Base-by-base conservation (phyloP, 805 yeast species). In the Zygosaccharomyces bisporus region DNA sequence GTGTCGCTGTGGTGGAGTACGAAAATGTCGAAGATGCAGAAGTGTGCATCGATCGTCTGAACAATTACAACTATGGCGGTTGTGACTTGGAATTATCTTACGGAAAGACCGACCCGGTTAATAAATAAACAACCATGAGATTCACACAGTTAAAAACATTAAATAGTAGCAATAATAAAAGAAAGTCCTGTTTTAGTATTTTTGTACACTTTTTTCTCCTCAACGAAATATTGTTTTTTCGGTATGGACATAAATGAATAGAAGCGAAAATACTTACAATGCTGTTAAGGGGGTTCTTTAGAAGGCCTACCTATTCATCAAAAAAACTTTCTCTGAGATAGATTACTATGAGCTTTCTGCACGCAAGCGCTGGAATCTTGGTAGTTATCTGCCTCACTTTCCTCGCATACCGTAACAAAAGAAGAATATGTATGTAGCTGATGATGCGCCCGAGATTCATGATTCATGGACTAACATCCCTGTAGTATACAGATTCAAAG, bases 1-100 rank as follows among this genome's bases (percentile, higher is more conserved):
- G 97, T 23, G 69, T 74, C 51, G 97, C 95, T n/a, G 89, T 88
- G 40, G 89, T 91, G 34, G 77, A 81, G 61, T 86, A 86, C 60
- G 82, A 76, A 47, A 71, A 73, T 44, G 74, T 71, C 23, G 86
- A 77, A 25, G 73, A 77, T 49, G 95, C 97, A 1, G 84, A 80
- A 39, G 68, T 73, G 38, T 91, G 96, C 40, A 80, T 91, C 53
- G 71, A 71, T 35, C 85, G 83, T 66, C 75, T 93, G 57, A 75
- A 86, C 60, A 80, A 80, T 41, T 91, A 90, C 68, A 79, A 75
- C 47, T 91, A 90, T 59, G 98, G 97, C 55, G 86, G 83, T 33
- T 80, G 95, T 56, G 79, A 76, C 50, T 69, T 90, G 53, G 71
- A 66, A 19, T 76, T 91, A 30, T 70, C 89, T 1, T 90, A 74